phyloP scores from a whole-genome alignment of 208 protist species.

The Leishmania arabica region DNA sequence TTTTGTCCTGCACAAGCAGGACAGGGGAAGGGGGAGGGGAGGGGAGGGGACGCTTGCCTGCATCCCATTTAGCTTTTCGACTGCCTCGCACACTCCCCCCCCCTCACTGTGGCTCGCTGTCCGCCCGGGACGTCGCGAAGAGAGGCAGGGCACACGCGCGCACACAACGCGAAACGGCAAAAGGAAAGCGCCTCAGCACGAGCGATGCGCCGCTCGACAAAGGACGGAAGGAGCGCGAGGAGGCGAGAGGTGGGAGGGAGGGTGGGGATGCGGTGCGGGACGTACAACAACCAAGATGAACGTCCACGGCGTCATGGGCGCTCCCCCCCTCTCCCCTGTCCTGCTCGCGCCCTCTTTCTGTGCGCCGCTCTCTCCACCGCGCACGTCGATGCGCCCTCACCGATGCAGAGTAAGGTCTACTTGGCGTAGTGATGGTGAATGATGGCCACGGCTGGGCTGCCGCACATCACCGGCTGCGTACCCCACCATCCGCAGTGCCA shows the following conservation, averaged over 20 bases:
- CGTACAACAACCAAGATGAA: not conserved
- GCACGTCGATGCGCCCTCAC: not conserved
- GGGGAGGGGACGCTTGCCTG: too few species aligned
- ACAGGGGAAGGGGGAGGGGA: too few species aligned
- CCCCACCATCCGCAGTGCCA: slow-evolving; percentile 3
- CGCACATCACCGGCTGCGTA: slow-evolving; percentile 22
- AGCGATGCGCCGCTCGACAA: not conserved
- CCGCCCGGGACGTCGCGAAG: not conserved
- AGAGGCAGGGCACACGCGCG: not conserved
- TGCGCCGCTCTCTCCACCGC: not conserved
- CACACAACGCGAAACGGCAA: not conserved
- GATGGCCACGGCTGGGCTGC: slow-evolving; percentile 48
- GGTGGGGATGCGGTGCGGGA: too few species aligned
- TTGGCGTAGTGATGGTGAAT: slow-evolving; percentile 59
- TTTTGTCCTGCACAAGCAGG: too few species aligned
- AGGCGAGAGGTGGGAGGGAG: not conserved
- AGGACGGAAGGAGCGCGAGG: not conserved
- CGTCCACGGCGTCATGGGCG: not conserved
- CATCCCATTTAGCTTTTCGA: too few species aligned
- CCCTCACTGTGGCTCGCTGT: not conserved
- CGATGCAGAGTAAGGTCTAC: not conserved
- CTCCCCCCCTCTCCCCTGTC: not conserved
- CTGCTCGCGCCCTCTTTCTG: not conserved
- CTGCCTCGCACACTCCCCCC: not conserved
- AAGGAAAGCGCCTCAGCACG: not conserved